These are phyloP conservation scores for Phialophora macrospora DNA, from an alignment of 2,329 filamentous ascomycete genomes.

Conservation along the genomic window DNA sequence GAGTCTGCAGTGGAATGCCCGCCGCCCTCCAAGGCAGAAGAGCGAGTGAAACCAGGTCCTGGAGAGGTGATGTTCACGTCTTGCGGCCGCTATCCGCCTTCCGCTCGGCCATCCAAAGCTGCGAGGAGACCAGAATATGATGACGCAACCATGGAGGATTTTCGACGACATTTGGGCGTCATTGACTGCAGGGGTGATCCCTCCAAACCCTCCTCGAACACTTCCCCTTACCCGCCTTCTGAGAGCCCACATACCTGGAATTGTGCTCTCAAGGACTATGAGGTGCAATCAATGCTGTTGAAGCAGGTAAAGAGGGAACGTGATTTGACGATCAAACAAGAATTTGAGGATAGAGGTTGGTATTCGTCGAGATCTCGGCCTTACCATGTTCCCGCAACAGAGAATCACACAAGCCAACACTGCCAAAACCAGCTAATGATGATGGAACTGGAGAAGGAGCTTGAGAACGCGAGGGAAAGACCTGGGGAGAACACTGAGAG, in stretches of 20 bases:
- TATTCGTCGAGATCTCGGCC: neutral
- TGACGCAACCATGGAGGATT: constrained; percentile 7
- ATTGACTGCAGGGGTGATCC: neutral
- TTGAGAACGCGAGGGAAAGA: neutral
- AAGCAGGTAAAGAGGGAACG: constrained; percentile 17
- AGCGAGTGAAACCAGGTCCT: neutral
- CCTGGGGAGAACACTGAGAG: neutral
- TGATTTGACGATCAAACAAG: neutral
- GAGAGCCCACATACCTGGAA: neutral
- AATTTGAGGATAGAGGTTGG: neutral
- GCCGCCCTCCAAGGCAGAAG: neutral
- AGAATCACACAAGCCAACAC: neutral
- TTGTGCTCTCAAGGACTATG: constrained; percentile 9
- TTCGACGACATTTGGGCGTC: constrained; percentile 6
- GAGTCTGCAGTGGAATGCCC: neutral
- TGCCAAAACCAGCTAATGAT: neutral
- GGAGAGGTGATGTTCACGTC: neutral
- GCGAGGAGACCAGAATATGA: neutral
- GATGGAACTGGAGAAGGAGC: neutral
- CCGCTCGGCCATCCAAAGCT: neutral
- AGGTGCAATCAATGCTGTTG: constrained; percentile 18
- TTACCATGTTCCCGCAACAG: neutral
- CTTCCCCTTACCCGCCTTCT: neutral
- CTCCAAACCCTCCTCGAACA: neutral
- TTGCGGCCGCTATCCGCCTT: neutral